Evolutionary conservation across 192 early-diverging fungal species (phyloP).

Genomic region (Fimicolochytrium jonesii): DNA sequence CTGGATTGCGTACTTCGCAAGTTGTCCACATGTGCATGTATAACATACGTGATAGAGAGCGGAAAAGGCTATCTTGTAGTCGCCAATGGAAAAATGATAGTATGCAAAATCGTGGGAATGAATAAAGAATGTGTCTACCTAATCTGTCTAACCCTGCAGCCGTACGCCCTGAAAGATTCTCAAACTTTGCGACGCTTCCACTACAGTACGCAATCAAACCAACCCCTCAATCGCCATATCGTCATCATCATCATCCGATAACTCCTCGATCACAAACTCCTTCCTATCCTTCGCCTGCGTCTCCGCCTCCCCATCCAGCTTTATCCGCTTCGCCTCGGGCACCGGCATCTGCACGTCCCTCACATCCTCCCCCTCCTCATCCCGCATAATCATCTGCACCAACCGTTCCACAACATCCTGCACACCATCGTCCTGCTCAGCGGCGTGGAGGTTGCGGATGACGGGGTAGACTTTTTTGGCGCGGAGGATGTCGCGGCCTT

Average conservation of each 20-base stretch:
- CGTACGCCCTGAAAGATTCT: too few relatives aligned
- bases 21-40: too few relatives aligned
- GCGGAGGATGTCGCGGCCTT: conserved; percentile 77
- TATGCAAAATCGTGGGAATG: too few relatives aligned
- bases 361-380: conserved; percentile 6
- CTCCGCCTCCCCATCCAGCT: conserved; percentile 10
- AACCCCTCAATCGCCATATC: conserved; percentile 28
- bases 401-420: conserved; percentile 68
- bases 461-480: conserved; percentile 80
- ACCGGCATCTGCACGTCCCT: background rate
- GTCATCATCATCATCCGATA: conserved; percentile 27
- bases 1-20: too few relatives aligned
- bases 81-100: too few relatives aligned
- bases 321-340: background rate
- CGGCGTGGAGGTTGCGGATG: conserved; percentile 75
- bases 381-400: conserved; percentile 76
- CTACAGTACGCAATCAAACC: conserved; percentile 62
- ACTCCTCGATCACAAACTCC: conserved; percentile 28
- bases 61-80: too few relatives aligned
- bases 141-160: too few relatives aligned
- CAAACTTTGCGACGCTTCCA: too few relatives aligned
- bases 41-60: too few relatives aligned
- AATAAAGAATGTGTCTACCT: too few relatives aligned
- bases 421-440: conserved; percentile 68
- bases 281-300: too few relatives aligned